phyloP scores from a whole-genome alignment of 768 basidiomycete species.

The Russula dissimulans region DNA sequence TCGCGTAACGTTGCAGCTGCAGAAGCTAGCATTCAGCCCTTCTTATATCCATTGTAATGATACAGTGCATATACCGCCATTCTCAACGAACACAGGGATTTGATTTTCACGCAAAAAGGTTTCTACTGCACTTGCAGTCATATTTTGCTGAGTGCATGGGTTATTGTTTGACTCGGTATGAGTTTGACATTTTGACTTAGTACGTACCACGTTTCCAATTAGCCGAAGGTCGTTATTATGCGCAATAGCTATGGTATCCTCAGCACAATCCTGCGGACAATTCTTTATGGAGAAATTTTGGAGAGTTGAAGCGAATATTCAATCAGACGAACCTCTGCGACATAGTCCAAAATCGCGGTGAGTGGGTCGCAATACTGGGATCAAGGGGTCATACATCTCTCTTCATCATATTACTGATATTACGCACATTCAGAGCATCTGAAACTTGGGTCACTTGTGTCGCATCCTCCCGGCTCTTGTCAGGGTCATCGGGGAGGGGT shows the following conservation, averaged over 20 bases:
- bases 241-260: neutral
- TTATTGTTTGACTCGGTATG: neutral
- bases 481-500: neutral
- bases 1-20: neutral
- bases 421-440: neutral
- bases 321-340: neutral
- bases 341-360: constrained; percentile 3
- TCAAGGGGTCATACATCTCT: neutral
- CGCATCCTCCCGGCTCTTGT: neutral
- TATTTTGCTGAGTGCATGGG: neutral
- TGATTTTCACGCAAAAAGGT: neutral
- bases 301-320: neutral
- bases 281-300: neutral
- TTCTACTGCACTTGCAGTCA: constrained; percentile 1
- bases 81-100: neutral
- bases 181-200: neutral
- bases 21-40: neutral
- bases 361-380: constrained; percentile 4
- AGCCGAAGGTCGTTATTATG: constrained; percentile 10
- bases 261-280: neutral
- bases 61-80: neutral
- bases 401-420: neutral
- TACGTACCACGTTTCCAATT: constrained; percentile 2
- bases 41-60: neutral
- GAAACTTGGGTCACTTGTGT: neutral